Base-by-base conservation (phyloP, 179 eudicot genomes). In the Heliamphora pulchella region DNA sequence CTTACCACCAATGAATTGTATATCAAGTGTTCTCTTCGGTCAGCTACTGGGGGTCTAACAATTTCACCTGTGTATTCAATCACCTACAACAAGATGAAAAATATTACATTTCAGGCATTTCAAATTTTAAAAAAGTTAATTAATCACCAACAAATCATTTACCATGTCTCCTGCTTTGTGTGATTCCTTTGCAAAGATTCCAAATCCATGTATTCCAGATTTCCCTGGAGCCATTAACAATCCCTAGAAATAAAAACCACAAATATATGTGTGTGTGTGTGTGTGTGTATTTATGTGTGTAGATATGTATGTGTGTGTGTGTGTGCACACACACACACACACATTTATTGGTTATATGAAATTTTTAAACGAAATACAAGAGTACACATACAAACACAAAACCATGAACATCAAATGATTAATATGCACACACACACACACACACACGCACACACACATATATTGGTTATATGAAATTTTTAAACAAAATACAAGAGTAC, bases 161-260 rank as follows among this genome's bases (percentile, higher is more conserved):
- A 94, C 99, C 99, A 94, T 96, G 87, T 96, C 99, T 73, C 99
- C 99, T 64, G 99, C 97, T 87, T 85, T 91, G 86, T 90, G 97
- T 47, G 91, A 91, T 79, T 82, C 90, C 87, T 94, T 96, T 15
- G 99, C 87, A 79, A 96, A 92, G 78, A 96, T 91, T 73, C 99
- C 99, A 83, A 87, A 92, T 80, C 99, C 99, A 89, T 96, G 99
- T 86, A 96, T 94, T 81, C 90, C 88, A 55, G 99, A 96, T 87
- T 96, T 96, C 22, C 99, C 99, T 96, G 78, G 20, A 62, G 18
- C 65, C 81, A 79, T 77, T 17, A 61, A 78, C 70, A 82, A 57
- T 18, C 63, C 20, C 69, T 77, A 57, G 18, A 68, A 77, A 75
- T 64, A 53, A 15, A 31, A 31, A 31, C 31, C 31, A 31, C 31